Percentiles rank a stretch among this genome's conserved stretches.
These are phyloP conservation scores for Chrysoporthe deuterocubensis DNA, from an alignment of 2,329 filamentous ascomycete species.

Conservation along the genomic window DNA sequence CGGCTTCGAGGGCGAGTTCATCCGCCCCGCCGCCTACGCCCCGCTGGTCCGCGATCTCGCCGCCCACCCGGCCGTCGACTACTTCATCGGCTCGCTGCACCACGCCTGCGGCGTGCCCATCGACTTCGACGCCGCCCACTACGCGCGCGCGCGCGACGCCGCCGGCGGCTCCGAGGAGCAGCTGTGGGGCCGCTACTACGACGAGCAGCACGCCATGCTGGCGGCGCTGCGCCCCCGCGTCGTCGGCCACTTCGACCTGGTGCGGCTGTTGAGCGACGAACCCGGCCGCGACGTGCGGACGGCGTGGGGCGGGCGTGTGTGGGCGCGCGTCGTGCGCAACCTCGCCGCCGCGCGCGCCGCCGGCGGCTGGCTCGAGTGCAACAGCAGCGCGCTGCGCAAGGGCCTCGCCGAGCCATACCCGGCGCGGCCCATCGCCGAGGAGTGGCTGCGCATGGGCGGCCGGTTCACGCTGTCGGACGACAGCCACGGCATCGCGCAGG, in stretches of 20 bases:
- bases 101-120: conserved; percentile 87
- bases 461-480: conserved; percentile 93
- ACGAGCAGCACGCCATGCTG: conserved; percentile 84
- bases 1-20: conserved; percentile 94
- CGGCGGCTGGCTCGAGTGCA: conserved; percentile 86
- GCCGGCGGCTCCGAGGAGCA: conserved; percentile 62
- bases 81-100: conserved; percentile 92
- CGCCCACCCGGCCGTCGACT: conserved; percentile 70
- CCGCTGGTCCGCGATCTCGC: conserved; percentile 63
- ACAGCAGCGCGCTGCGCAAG: conserved; percentile 85
- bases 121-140: conserved; percentile 77
- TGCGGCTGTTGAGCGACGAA: conserved; percentile 76
- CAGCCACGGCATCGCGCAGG: conserved; percentile 85
- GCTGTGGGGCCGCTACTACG: conserved; percentile 80
- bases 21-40: conserved; percentile 65
- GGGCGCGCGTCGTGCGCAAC: conserved; percentile 76
- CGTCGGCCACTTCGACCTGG: conserved; percentile 93
- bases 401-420: conserved; percentile 92
- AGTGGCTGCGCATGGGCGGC: conserved; percentile 74
- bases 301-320: conserved; percentile 62
- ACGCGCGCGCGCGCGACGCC: conserved; percentile 56
- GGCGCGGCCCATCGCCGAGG: conserved; percentile 75
- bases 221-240: conserved; percentile 71
- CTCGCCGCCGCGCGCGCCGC: conserved; percentile 71
- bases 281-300: conserved; percentile 63